Evolutionary conservation across 208 protist species (phyloP), one percentile per base, ranked within the genome.

Genomic region (Phytomonas francai): DNA sequence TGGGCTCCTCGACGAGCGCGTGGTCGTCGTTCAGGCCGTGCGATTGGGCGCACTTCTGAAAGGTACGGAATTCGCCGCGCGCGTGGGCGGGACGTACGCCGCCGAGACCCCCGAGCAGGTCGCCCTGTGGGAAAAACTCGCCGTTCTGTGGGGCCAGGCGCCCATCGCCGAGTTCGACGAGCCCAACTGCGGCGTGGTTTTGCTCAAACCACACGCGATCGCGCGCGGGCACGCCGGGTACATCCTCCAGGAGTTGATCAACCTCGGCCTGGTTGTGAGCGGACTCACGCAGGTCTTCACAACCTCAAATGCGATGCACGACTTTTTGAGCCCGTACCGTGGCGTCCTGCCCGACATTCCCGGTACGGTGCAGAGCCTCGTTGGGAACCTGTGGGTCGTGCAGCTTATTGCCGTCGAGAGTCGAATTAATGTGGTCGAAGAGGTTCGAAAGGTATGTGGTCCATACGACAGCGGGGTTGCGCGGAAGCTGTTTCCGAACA

Each of bases 391-490:
- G 27, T 96, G 90, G 88, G 74, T 90, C 45, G 11, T 93, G 68
- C 90, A 96, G 78, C 65, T 96, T 16, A 73, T 91, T 12, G 87
- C 81, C 27, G 59, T 88, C 7, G 68, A 63, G 2, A 57, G 66
- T 2, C 5, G 42, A 33, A 71, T 79, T 39, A 73, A 91, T 58
- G 88, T 89, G 0, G 79, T 93, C 25, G 73, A 74, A 0, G 19
- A 62, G 14, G 86, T 91, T 58, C 83, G 91, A 29, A 77, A 75
- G 22, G 71, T 80, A 0, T 96, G 91, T 62, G 91, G 91, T 0
- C 91, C 91, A 1, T 93, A 88, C 67, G 88, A 96, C 66, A 79
- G 80, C 28, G 70, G 80, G 28, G 80, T 97, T 28, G 96, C 94
- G 25, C 91, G 87, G 74, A 83, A 85, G 32, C 78, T 97, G 0